These are phyloP conservation scores for Diatrype stigma DNA, from an alignment of 2,329 filamentous ascomycete species.

Conservation along the genomic window DNA sequence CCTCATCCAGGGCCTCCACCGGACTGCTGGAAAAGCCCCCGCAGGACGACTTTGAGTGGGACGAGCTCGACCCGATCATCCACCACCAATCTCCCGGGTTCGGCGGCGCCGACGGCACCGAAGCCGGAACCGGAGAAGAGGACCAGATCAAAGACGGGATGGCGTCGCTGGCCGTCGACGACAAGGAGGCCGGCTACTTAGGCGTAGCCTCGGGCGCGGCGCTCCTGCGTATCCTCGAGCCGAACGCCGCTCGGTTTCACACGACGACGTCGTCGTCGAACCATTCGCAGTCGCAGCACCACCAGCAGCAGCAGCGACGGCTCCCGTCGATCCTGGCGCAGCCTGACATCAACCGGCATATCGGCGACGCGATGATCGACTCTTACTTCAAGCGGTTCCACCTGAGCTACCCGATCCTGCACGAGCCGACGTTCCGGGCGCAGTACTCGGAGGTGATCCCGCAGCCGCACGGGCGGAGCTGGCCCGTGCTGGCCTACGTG, in stretches of 20 bases:
- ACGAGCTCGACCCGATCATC: constrained; percentile 26
- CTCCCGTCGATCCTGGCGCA: background rate
- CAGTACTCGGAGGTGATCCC: constrained; percentile 13
- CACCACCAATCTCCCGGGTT: constrained; percentile 23
- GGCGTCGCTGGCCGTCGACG: constrained; percentile 32
- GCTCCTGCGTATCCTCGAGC: constrained; percentile 34
- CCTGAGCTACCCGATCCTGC: constrained; percentile 40
- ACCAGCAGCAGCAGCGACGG: no score
- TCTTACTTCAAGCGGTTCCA: constrained; percentile 41
- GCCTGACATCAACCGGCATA: constrained; percentile 4
- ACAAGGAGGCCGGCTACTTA: constrained; percentile 39
- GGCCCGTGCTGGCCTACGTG: constrained; percentile 12
- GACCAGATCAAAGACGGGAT: constrained; percentile 33
- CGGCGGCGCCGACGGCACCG: no score
- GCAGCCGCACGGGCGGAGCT: constrained; percentile 10
- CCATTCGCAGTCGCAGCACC: background rate
- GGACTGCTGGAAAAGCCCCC: constrained; percentile 28
- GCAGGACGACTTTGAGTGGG: constrained; percentile 34
- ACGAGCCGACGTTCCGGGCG: constrained; percentile 22
- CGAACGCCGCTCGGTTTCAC: constrained; percentile 19
- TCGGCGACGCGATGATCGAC: constrained; percentile 27
- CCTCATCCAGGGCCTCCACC: background rate
- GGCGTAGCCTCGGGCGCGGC: constrained; percentile 42
- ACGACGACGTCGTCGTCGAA: background rate
- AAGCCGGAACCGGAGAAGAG: constrained; percentile 15